Evolutionary conservation across 2,329 filamentous ascomycete species (phyloP), one percentile per base, ranked within the genome.

Genomic region (Colletotrichum melonis): DNA sequence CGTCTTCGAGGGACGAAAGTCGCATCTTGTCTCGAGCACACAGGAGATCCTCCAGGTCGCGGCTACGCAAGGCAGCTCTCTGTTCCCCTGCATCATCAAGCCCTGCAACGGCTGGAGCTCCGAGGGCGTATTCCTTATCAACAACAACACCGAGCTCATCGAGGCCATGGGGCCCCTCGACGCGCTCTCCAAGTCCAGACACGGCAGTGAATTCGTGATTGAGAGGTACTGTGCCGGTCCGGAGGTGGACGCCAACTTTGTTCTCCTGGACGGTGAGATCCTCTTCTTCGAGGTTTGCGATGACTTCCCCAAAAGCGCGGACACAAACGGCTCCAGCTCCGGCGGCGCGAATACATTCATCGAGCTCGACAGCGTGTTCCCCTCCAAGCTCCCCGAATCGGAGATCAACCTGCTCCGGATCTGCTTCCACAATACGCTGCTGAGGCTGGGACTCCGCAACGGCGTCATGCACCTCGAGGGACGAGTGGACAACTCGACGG

Each of bases 21-120:
- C 42, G 16, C 42, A 46, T n/a, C 42, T 46, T n/a, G 42, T 46
- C 42, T 46, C 42, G 19, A 46, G 42, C 42, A 46, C 42, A 19
- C 42, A 46, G 42, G 42, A 46, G 42, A 16, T 46, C 16, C 42
- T 46, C 16, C 42, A 46, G 42, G 42, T 46, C 38, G 42, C 42
- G 42, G 42, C 42, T 46, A 19, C 5, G 16, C 42, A 46, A 8
- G 42, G 42, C 16, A 46, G 19, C 42, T 46, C 42, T n/a, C 55
- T 19, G 55, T 81, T 74, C 63, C 82, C 82, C 2, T 60, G 82
- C 14, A 79, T 84, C 57, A 78, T 83, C n/a, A 84, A 84, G 76
- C 82, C 83, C 0, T 79, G 77, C 57, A 76, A 66, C 2, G 82
- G 82, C 16, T 81, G 80, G 77, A 75, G 69, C 38, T 79, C 76